Evolutionary conservation across 331 rosid genomes (phyloP), one percentile per base, ranked within the genome.

Genomic region (Dryas integrifolia): DNA sequence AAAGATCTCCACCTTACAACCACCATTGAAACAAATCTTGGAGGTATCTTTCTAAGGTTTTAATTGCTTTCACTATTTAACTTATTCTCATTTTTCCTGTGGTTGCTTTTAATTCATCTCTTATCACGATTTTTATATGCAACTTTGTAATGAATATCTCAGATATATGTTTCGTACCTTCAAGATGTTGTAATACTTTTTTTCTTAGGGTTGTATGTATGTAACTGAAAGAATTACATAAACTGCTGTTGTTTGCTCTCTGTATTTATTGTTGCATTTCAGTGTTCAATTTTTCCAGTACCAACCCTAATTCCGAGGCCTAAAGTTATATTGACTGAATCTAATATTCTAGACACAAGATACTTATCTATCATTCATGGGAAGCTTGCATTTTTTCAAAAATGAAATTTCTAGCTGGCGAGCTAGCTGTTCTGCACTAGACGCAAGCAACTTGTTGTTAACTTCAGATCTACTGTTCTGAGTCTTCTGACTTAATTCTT

Each of bases 1-100:
- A 73, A 46, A 65, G 64, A 44, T 75, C 41, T 61, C 69, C 58
- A 4, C 48, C 39, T 44, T 51, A 41, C 4, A 58, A 65, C 78
- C 58, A 35, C 72, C 72, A 55, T 9, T 2, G 58, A 49, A 67
- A 43, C 71, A 52, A 51, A 45, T 62, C 39, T 11, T 40, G 21
- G 55, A 65, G 69, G 74, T 49, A 66, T 72, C 39, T 10, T 43
- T 43, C 21, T 59, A 6, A 59, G 60, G 64, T 48, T 48, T 14
- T 40, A 7, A 35, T 7, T 70, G 3, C 65, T 47, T 61, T 46
- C 48, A 30, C 50, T 6, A 5, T 8, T 35, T 15, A 43, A 12
- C 12, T 12, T 12, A 26, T 43, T 12, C 7, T 30, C 69, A 6
- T 9, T 38, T 59, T 6, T 59, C 62, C 58, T 76, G 6, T 51